A percentile compares a stretch with the other conserved stretches of the same genome.
Evolutionary conservation across 176 grass and related monocot genomes (phyloP).

Genomic region (Hordeum vulgare): MorexV3_pseudomolecules_assembly NC_058522.1:531593241-531593740

Average conservation of each 20-base stretch:
- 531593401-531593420: not conserved
- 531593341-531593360: not conserved
- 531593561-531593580: conserved; percentile 99
- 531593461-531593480: conserved; percentile 52
- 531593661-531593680: conserved; percentile 5
- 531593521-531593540: conserved; percentile 96
- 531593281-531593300: not conserved
- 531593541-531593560: conserved; percentile 80
- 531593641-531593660: conserved; percentile 13
- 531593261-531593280: not conserved
- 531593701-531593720: not conserved
- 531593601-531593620: conserved; percentile 96
- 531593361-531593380: not conserved
- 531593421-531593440: not conserved
- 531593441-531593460: not conserved
- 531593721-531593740: not conserved
- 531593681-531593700: not conserved
- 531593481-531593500: conserved; percentile 96
- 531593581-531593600: conserved; percentile 96
- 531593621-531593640: conserved; percentile 81
- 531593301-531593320: not conserved
- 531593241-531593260: conserved; percentile 14
- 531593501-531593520: conserved; percentile 97
- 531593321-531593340: conserved; percentile 4
- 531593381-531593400: not conserved